Evolutionary conservation across 257 asterid genomes (phyloP).

Genomic region (Solanum tarijense): DNA sequence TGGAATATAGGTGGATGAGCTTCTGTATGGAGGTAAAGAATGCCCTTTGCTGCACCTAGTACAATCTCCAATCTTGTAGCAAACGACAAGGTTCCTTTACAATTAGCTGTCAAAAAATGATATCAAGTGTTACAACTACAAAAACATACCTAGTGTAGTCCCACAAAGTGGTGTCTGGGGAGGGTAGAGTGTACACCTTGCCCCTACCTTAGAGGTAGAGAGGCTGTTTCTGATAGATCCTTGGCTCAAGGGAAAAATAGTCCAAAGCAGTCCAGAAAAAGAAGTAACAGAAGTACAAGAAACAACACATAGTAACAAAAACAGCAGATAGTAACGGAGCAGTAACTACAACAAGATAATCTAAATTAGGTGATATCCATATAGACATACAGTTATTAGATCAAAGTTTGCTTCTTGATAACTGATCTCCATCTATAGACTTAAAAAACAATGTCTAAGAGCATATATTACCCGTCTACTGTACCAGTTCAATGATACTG

Average conservation of each 20-base stretch:
- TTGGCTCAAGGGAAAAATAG: neutral
- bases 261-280: neutral
- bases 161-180: neutral
- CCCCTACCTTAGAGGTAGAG: neutral
- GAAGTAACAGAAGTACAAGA: neutral
- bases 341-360: neutral
- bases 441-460: neutral
- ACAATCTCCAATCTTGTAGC: slow-evolving; percentile 58
- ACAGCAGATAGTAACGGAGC: neutral
- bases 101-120: slow-evolving; percentile 26
- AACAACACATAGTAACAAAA: neutral
- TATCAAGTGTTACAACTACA: neutral
- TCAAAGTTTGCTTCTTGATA: neutral
- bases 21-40: slow-evolving; percentile 83
- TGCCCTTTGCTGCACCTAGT: slow-evolving; percentile 67
- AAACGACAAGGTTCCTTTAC: slow-evolving; percentile 38
- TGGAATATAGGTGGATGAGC: slow-evolving; percentile 91
- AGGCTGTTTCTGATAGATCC: neutral
- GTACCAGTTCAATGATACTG: neutral
- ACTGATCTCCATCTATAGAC: neutral
- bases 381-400: neutral
- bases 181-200: neutral
- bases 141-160: neutral
- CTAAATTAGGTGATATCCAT: neutral
- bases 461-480: neutral